These are phyloP conservation scores for Lipomyces kockii DNA, from an alignment of 805 yeast genomes.

Conservation along the genomic window DNA sequence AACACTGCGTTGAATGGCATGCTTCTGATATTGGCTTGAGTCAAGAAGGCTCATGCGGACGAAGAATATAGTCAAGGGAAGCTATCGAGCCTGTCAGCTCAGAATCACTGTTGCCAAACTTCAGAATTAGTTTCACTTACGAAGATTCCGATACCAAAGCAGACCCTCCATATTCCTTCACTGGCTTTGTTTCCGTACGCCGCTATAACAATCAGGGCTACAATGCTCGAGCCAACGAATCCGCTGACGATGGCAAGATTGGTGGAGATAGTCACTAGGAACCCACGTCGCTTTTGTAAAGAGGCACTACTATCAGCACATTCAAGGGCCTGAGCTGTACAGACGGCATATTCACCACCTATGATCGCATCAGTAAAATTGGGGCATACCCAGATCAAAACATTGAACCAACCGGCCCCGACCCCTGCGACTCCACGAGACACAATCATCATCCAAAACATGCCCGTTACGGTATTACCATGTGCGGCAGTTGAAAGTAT, in stretches of 20 bases:
- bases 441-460: neutral
- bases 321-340: neutral
- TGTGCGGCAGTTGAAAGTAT: neutral
- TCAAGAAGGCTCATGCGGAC: neutral
- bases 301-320: neutral
- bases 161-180: neutral
- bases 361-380: no score
- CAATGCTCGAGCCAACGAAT: neutral
- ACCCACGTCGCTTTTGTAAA: neutral
- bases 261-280: neutral
- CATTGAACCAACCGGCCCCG: neutral
- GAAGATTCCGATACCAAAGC: neutral
- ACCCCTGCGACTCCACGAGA: neutral
- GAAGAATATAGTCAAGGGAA: neutral
- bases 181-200: neutral
- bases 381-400: no score
- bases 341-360: slow-evolving; percentile 1
- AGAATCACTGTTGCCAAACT: neutral
- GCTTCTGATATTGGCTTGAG: neutral
- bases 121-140: neutral
- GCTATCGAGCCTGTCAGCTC: neutral
- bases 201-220: neutral
- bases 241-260: neutral
- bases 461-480: neutral
- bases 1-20: neutral